phyloP scores from a whole-genome alignment of 1,139 yeast species.

The Candida frijolesensis region DNA sequence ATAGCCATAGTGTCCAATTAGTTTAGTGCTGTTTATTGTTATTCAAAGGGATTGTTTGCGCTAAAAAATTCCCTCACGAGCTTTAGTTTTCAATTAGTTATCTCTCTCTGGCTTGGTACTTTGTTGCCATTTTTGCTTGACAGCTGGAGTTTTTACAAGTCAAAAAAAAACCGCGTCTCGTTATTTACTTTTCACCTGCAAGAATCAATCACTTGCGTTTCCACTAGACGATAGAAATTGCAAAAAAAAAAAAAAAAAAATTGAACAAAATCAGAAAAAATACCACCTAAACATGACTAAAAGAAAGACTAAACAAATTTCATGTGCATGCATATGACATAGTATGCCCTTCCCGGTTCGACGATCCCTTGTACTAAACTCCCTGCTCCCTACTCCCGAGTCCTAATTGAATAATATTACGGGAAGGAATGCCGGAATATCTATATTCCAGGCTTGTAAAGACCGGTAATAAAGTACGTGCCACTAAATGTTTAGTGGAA shows the following conservation, averaged over 20 bases:
- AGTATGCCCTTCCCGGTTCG: too few species aligned
- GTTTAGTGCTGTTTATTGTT: not conserved
- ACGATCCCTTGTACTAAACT: too few species aligned
- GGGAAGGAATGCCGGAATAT: too few species aligned
- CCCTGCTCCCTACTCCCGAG: too few species aligned
- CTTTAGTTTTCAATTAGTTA: not conserved
- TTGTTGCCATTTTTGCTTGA: not conserved
- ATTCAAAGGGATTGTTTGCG: not conserved
- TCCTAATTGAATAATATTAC: too few species aligned
- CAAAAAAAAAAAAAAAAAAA: not conserved
- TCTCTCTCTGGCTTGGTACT: not conserved
- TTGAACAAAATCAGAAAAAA: not conserved
- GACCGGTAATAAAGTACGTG: too few species aligned
- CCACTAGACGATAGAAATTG: not conserved
- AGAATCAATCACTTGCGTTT: not conserved
- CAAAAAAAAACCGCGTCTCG: not conserved
- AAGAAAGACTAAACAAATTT: too few species aligned
- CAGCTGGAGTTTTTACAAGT: not conserved
- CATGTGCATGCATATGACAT: too few species aligned
- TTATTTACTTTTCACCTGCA: not conserved
- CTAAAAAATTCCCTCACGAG: too few species aligned
- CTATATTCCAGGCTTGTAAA: too few species aligned
- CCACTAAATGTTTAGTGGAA: too few species aligned
- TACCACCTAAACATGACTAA: not conserved
- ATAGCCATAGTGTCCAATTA: not conserved